phyloP scores from a whole-genome alignment of 805 yeast species.

The Metschnikowia chrysomelidarum region DNA sequence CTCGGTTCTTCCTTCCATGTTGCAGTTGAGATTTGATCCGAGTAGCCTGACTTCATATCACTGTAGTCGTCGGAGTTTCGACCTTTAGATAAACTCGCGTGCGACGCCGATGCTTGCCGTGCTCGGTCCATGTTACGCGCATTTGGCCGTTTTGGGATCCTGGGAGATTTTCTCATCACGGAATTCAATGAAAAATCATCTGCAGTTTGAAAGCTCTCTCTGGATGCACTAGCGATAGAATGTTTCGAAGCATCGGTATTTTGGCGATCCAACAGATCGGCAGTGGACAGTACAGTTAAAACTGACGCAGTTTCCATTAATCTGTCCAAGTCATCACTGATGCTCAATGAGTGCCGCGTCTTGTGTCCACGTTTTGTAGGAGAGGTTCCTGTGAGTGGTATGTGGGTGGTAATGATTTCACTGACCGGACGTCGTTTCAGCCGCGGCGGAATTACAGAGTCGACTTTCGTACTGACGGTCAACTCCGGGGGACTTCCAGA shows the following conservation, averaged over 20 bases:
- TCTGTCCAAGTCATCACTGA: constrained; percentile 38
- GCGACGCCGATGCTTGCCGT: constrained; percentile 15
- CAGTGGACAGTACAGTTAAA: constrained; percentile 7
- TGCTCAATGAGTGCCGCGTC: constrained; percentile 24
- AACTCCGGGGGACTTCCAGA: constrained; percentile 25
- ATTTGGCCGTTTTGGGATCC: constrained; percentile 19
- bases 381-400: constrained; percentile 2
- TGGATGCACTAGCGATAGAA: background rate
- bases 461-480: constrained; percentile 34
- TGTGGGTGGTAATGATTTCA: constrained; percentile 17
- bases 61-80: too few species aligned
- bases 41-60: too few species aligned
- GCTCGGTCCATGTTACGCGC: constrained; percentile 15
- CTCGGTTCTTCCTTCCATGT: too few species aligned
- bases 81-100: too few species aligned
- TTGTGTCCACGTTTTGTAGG: constrained; percentile 1
- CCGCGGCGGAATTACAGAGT: constrained; percentile 38
- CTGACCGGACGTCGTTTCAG: constrained; percentile 39
- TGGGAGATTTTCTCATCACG: too few species aligned
- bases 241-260: background rate
- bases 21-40: constrained; percentile 2
- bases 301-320: constrained; percentile 35
- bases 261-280: background rate
- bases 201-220: constrained; percentile 17
- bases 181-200: constrained; percentile 8